Evolutionary conservation across 805 yeast species (phyloP).

Genomic region (Teunomyces stri): DNA sequence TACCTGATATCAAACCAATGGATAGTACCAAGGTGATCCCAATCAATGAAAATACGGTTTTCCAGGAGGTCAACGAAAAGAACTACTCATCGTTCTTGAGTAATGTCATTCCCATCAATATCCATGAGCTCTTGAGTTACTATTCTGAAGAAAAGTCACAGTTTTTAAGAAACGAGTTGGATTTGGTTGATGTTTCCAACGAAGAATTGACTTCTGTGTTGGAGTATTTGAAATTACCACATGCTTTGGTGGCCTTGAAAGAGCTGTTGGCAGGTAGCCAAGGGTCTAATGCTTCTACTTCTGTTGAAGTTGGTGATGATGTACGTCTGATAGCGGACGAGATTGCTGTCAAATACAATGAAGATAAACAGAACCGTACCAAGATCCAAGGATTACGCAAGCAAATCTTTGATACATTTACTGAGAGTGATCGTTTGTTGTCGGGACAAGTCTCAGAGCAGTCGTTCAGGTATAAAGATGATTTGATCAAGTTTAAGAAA

Average conservation of each 20-base stretch:
- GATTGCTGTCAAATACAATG: slow-evolving; percentile 23
- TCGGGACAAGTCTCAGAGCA: slow-evolving; percentile 11
- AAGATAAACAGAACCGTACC: slow-evolving; percentile 34
- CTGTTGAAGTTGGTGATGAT: slow-evolving; percentile 29
- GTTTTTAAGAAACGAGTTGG: slow-evolving; percentile 69
- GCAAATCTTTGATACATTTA: slow-evolving; percentile 34
- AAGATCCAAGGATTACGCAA: slow-evolving; percentile 30
- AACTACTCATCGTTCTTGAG: slow-evolving; percentile 58
- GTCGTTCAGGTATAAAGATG: slow-evolving; percentile 41
- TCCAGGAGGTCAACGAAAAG: slow-evolving; percentile 37
- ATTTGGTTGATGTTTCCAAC: slow-evolving; percentile 70
- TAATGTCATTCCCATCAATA: slow-evolving; percentile 78
- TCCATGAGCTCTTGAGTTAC: slow-evolving; percentile 81
- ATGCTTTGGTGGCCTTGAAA: slow-evolving; percentile 55
- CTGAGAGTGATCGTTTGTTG: slow-evolving; percentile 29
- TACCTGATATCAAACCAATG: slow-evolving; percentile 66
- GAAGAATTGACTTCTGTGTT: slow-evolving; percentile 76
- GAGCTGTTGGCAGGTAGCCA: slow-evolving; percentile 22
- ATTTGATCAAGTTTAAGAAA: slow-evolving; percentile 54
- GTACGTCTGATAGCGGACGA: slow-evolving; percentile 18
- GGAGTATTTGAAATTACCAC: slow-evolving; percentile 77
- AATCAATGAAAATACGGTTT: slow-evolving; percentile 46
- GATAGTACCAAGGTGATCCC: slow-evolving; percentile 65
- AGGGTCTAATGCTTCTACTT: slow-evolving; percentile 13
- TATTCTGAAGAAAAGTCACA: slow-evolving; percentile 90